Evolutionary conservation across 2,329 filamentous ascomycete genomes (phyloP).

Genomic region (Fusarium gaditjirri): DNA sequence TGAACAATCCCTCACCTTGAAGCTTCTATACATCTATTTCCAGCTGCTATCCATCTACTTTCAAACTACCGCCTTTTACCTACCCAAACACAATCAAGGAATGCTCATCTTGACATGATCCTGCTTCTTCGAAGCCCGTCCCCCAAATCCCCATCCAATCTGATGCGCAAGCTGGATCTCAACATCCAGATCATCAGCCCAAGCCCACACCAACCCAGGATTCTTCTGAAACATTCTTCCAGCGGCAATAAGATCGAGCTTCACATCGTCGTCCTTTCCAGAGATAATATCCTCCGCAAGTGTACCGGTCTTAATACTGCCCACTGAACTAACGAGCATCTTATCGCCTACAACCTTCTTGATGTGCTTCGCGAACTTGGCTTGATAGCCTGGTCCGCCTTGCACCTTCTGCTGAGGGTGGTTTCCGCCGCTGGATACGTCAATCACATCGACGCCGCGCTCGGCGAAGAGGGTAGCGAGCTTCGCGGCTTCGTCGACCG

Average conservation of each 20-base stretch:
- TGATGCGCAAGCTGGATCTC: constrained; percentile 61
- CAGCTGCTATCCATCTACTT: neutral
- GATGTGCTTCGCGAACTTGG: constrained; percentile 73
- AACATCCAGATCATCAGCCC: constrained; percentile 64
- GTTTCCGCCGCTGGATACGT: constrained; percentile 75
- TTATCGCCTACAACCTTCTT: constrained; percentile 76
- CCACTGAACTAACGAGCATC: constrained; percentile 58
- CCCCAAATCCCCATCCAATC: constrained; percentile 66
- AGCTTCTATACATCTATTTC: neutral
- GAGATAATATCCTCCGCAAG: constrained; percentile 61
- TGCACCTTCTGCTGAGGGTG: constrained; percentile 68
- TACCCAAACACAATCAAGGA: neutral
- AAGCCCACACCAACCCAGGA: constrained; percentile 65
- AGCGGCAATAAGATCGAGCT: constrained; percentile 60
- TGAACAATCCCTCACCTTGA: neutral
- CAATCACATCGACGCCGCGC: constrained; percentile 77
- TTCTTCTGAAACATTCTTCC: constrained; percentile 69
- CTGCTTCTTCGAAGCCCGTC: constrained; percentile 44
- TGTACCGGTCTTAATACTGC: constrained; percentile 57
- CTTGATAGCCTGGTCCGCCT: constrained; percentile 74
- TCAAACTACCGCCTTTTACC: fast-evolving
- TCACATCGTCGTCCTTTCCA: constrained; percentile 49
- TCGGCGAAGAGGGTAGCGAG: constrained; percentile 73
- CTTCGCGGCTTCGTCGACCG: constrained; percentile 68
- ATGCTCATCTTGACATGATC: constrained; percentile 17